Conservation (phyloP, 2,329 filamentous ascomycete genomes). For the Furcasterigmium furcatum region DNA sequence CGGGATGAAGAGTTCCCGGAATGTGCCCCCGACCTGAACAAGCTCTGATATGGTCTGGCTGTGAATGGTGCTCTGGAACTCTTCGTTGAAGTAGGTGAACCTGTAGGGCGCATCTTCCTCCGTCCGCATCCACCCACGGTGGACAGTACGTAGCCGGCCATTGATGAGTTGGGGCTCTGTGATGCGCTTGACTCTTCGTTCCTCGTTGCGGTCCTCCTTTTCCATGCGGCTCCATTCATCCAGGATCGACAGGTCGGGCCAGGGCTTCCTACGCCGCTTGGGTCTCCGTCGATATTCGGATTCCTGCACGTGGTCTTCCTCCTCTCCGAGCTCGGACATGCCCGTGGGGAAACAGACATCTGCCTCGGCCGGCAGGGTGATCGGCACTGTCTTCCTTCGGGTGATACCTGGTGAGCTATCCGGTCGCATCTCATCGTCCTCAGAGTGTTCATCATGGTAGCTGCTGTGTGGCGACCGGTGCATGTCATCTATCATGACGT, state of each 20-base stretch:
- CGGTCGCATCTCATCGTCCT: constrained; percentile 13
- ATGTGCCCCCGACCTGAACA: constrained; percentile 78
- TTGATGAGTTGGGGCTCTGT: constrained; percentile 92
- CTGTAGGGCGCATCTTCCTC: constrained; percentile 90
- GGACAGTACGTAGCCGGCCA: constrained; percentile 78
- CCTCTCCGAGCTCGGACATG: constrained; percentile 77
- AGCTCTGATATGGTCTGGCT: constrained; percentile 93
- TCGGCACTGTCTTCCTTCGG: constrained; percentile 44
- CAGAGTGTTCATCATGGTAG: constrained; percentile 25
- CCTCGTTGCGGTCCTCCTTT: constrained; percentile 82
- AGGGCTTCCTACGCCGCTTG: constrained; percentile 60
- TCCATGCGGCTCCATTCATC: constrained; percentile 91
- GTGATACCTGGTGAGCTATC: constrained; percentile 19
- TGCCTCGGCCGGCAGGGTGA: constrained; percentile 66
- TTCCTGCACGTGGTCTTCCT: constrained; percentile 57
- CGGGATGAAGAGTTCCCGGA: constrained; percentile 85
- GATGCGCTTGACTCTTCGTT: constrained; percentile 83
- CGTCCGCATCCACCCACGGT: constrained; percentile 77
- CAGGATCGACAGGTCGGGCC: constrained; percentile 81
- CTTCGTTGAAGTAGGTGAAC: constrained; percentile 98
- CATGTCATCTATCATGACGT: constrained; percentile 69
- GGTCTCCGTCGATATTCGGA: constrained; percentile 19
- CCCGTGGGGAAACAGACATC: constrained; percentile 90
- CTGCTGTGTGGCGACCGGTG: constrained; percentile 26
- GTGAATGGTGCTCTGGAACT: constrained; percentile 93